Conservation (phyloP, 768 basidiomycete genomes). For the Termitomyces sp. region DNA sequence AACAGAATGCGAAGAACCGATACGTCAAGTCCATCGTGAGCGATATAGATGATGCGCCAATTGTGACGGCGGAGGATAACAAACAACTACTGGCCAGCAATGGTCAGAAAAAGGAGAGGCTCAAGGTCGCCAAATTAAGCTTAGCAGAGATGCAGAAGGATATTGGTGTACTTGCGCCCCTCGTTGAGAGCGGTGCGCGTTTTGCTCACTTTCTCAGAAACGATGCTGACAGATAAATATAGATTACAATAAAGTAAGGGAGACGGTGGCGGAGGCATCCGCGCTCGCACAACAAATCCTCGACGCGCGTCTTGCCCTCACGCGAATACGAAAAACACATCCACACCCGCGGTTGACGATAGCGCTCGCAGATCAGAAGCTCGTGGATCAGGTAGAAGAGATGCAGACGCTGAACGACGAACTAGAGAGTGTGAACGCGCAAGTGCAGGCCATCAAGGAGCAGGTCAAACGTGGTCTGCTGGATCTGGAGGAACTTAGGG, state of each 20-base stretch:
- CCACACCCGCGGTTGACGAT: slow-evolving; percentile 80
- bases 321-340: slow-evolving; percentile 77
- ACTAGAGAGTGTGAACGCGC: slow-evolving; percentile 49
- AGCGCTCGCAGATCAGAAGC: slow-evolving; percentile 65
- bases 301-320: slow-evolving; percentile 76
- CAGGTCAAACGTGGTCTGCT: slow-evolving; percentile 53
- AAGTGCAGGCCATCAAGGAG: slow-evolving; percentile 54
- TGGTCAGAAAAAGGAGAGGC: slow-evolving; percentile 63
- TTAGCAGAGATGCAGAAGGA: slow-evolving; percentile 62
- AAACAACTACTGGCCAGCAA: slow-evolving; percentile 58
- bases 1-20: slow-evolving; percentile 88
- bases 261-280: slow-evolving; percentile 50
- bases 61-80: slow-evolving; percentile 79
- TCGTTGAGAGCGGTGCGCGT: slow-evolving; percentile 62
- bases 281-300: slow-evolving; percentile 73
- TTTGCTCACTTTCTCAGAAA: not conserved
- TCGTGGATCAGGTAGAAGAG: slow-evolving; percentile 72
- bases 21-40: slow-evolving; percentile 86
- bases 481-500: slow-evolving; percentile 56
- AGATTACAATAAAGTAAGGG: slow-evolving; percentile 63
- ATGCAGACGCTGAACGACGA: slow-evolving; percentile 77
- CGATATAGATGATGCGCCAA: slow-evolving; percentile 78
- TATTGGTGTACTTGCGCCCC: slow-evolving; percentile 58
- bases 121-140: slow-evolving; percentile 63
- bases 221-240: not conserved